phyloP scores from a whole-genome alignment of 2,329 filamentous ascomycete species.

The Thyridium curvatum region DNA sequence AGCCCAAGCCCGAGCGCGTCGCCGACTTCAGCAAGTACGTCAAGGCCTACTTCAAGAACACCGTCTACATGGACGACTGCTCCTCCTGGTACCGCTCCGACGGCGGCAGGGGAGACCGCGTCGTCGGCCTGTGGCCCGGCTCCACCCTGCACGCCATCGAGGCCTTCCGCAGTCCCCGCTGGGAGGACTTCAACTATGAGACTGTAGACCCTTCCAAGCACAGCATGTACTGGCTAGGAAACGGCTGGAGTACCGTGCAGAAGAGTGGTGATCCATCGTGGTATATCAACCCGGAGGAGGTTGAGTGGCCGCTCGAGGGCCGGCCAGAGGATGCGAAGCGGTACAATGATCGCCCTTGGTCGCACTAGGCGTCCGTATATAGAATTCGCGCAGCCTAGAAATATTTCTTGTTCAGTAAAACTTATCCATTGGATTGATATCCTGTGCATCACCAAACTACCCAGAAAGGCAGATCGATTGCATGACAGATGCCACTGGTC shows the following conservation, averaged over 20 bases:
- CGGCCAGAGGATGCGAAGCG: constrained; percentile 28
- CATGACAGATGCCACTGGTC: too few species aligned
- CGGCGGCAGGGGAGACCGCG: constrained; percentile 27
- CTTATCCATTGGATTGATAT: too few species aligned
- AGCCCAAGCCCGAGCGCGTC: constrained; percentile 34
- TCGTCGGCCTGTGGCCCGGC: constrained; percentile 38
- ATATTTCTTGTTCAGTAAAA: too few species aligned
- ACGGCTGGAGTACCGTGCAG: constrained; percentile 33
- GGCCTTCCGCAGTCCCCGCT: constrained; percentile 31
- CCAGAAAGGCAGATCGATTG: too few species aligned
- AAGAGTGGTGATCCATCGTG: constrained; percentile 27
- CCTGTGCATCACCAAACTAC: too few species aligned
- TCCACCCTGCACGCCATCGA: constrained; percentile 36
- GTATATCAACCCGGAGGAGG: constrained; percentile 30
- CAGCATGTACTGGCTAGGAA: constrained; percentile 31
- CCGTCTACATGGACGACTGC: constrained; percentile 41
- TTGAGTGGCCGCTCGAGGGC: constrained; percentile 25
- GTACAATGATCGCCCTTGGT: constrained; percentile 27
- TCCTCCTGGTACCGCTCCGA: constrained; percentile 48
- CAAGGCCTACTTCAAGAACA: constrained; percentile 39
- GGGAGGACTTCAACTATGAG: constrained; percentile 40
- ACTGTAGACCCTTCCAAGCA: constrained; percentile 21
- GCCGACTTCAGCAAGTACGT: constrained; percentile 40
- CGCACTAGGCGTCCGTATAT: constrained; percentile 14
- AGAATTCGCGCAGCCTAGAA: too few species aligned